phyloP scores from a whole-genome alignment of 345 rosid species.

The Arabidopsis thaliana region TAIR10.1 NC_003070.9:5567001-5567500 shows the following conservation, averaged over 20 bases:
- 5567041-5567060: conserved; percentile 98
- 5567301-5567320: conserved; percentile 99
- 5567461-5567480: conserved; percentile 41
- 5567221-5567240: background rate
- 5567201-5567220: conserved; percentile 19
- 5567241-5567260: conserved; percentile 41
- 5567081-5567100: conserved; percentile 94
- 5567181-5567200: conserved; percentile 6
- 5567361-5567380: conserved; percentile 94
- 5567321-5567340: conserved; percentile 92
- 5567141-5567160: conserved; percentile 79
- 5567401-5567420: conserved; percentile 82
- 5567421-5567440: conserved; percentile 2
- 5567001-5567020: conserved; percentile 99
- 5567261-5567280: conserved; percentile 91
- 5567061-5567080: conserved; percentile 96
- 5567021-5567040: conserved; percentile 99
- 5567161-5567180: conserved; percentile 10
- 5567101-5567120: conserved; percentile 97
- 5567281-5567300: conserved; percentile 97
- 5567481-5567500: conserved; percentile 90
- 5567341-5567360: conserved; percentile 99
- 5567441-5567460: background rate
- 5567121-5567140: conserved; percentile 91
- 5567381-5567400: conserved; percentile 91